These are phyloP conservation scores for Penicillium longicatenatum DNA, from an alignment of 495 filamentous ascomycete species.

Conservation along the genomic window DNA sequence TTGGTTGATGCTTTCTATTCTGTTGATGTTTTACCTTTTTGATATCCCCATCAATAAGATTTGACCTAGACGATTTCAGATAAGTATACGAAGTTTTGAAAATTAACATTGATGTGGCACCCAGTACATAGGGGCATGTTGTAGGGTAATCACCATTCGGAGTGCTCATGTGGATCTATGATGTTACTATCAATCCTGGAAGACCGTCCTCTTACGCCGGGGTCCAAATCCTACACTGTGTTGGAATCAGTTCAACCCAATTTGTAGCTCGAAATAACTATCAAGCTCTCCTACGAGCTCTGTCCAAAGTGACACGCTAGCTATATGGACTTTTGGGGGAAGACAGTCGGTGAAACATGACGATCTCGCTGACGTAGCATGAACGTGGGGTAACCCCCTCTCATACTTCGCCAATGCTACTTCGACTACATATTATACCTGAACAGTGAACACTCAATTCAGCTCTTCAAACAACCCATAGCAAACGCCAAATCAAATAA, in stretches of 20 bases:
- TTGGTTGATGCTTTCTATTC: slow-evolving; percentile 7
- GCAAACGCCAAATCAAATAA: not conserved
- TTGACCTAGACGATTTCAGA: slow-evolving; percentile 18
- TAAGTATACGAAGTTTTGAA: not conserved
- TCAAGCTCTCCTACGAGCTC: no score
- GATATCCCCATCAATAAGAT: slow-evolving; percentile 31
- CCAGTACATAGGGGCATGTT: no score
- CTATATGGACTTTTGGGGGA: no score
- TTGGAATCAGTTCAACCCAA: no score
- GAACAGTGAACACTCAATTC: not conserved
- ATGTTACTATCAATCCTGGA: no score
- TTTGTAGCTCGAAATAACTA: no score
- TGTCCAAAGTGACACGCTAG: no score
- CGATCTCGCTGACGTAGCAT: not conserved
- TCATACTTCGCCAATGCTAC: not conserved
- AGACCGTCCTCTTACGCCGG: no score
- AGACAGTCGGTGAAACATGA: not conserved
- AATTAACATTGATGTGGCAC: not conserved
- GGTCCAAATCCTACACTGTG: no score
- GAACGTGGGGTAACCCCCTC: not conserved
- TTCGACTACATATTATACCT: not conserved
- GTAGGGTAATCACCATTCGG: no score
- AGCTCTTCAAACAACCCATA: not conserved
- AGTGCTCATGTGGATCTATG: no score
- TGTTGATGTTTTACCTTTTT: slow-evolving; percentile 23